Base-by-base conservation (phyloP, 371 early-diverging fungal genomes). In the Mortierella sp. region DNA sequence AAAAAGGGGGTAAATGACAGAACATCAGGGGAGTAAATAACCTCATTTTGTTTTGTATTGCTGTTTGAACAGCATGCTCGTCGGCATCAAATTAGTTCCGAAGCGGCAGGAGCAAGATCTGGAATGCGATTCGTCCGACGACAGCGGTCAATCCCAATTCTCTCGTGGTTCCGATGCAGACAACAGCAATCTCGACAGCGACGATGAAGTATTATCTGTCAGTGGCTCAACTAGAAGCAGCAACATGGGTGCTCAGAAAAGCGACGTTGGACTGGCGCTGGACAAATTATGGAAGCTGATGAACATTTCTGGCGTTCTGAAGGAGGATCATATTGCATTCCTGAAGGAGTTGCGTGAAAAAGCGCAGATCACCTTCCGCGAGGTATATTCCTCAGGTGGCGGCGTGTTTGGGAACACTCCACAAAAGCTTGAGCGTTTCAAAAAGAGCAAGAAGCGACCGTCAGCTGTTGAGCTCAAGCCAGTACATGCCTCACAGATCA, bases 81-180 rank as follows among this genome's bases (percentile, higher is more conserved):
- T 76, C 9, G 76, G 76, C 24, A 76, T 76, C 19, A 64, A 60
- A 4, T 50, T 69, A 3, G 50, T 76, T 5, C 76, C 69, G 28
- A 76, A 76, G 48, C 31, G n/a, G 2, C 24, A 24, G 1, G 50
- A 28, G 34, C 30, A 48, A 26, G 43, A 51, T 3, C 31, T 44
- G 28, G 41, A 28, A 2, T 50, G 32, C n/a, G 23, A 46, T 21
- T 26, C 51, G 8, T 57, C 51, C 11, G 31, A n/a, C n/a, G 50
- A 59, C 26, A 32, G 62, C 9, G 60, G 58, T 28, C 62, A 54
- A 37, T 73, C 73, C 1, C 14, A 46, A 9, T 56, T 60, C 4
- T 64, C 71, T n/a, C 50, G 56, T 3, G 73, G 64, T 9, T 73
- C 73, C 12, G 73, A 73, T 11, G 65, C 64, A 3, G 62, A 69